phyloP scores from a whole-genome alignment of 148 eudicot species.

The Cornus suecica region DNA sequence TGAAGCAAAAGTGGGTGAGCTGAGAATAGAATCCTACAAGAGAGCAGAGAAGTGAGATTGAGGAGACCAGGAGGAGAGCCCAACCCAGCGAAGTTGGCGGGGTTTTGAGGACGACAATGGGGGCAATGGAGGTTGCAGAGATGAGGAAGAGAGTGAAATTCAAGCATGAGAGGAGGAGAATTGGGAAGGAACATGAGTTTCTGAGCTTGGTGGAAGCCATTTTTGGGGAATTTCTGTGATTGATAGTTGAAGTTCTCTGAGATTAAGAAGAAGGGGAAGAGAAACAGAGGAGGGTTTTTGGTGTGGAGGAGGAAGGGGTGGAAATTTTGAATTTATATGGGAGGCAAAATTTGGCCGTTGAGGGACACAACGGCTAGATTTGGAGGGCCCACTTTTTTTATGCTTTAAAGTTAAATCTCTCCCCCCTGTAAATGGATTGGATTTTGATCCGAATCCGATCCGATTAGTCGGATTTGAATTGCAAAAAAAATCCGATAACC shows the following conservation, averaged over 20 bases:
- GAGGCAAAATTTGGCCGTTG: slow-evolving; percentile 12
- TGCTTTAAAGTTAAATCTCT: too few species aligned
- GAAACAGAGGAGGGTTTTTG: not conserved
- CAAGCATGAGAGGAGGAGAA: slow-evolving; percentile 45
- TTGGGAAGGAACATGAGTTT: slow-evolving; percentile 57
- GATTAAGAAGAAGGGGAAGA: not conserved
- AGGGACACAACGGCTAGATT: slow-evolving; percentile 29
- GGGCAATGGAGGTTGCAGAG: slow-evolving; percentile 52
- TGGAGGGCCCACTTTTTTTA: slow-evolving; percentile 14
- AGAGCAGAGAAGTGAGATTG: slow-evolving; percentile 51
- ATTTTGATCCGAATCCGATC: too few species aligned
- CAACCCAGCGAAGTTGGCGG: slow-evolving; percentile 66
- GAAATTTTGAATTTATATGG: slow-evolving; percentile 19
- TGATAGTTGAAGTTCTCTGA: slow-evolving; percentile 9
- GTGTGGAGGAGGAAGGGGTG: not conserved
- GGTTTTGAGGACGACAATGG: slow-evolving; percentile 47
- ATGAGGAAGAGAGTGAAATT: slow-evolving; percentile 58
- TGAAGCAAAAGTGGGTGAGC: slow-evolving; percentile 55
- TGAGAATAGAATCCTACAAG: slow-evolving; percentile 61
- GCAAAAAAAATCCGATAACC: too few species aligned
- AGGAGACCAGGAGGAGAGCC: slow-evolving; percentile 46
- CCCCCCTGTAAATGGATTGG: not conserved
- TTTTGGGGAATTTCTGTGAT: not conserved
- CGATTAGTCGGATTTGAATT: too few species aligned
- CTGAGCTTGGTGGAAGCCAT: slow-evolving; percentile 56